Evolutionary conservation across 2,329 filamentous ascomycete species (phyloP).

Genomic region (Saccharata proteae): DNA sequence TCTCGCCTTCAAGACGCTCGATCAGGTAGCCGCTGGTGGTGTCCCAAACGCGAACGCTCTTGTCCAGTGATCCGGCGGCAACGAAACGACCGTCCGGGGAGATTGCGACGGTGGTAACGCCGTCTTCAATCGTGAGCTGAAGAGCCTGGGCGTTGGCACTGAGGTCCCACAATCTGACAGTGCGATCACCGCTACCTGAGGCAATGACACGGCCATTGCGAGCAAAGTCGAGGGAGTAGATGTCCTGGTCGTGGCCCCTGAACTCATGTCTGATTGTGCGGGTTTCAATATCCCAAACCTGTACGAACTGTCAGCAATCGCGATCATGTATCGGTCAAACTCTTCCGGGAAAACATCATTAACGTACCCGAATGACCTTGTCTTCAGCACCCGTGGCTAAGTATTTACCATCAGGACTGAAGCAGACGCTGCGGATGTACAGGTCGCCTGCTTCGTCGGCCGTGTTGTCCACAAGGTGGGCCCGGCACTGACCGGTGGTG

Average conservation of each 20-base stretch:
- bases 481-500: constrained; percentile 72
- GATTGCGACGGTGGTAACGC: constrained; percentile 93
- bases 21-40: constrained; percentile 74
- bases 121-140: constrained; percentile 86
- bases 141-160: constrained; percentile 71
- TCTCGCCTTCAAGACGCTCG: constrained; percentile 81
- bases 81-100: constrained; percentile 91
- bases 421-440: constrained; percentile 96
- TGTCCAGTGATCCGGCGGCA: constrained; percentile 87
- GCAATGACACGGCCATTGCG: constrained; percentile 89
- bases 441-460: constrained; percentile 83
- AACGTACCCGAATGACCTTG: constrained; percentile 80
- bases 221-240: constrained; percentile 92
- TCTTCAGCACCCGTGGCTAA: constrained; percentile 95
- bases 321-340: neutral
- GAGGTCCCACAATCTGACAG: constrained; percentile 93
- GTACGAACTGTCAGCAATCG: neutral
- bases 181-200: constrained; percentile 87
- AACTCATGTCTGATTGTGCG: constrained; percentile 86
- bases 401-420: constrained; percentile 90
- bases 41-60: constrained; percentile 97
- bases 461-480: constrained; percentile 76
- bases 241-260: constrained; percentile 95
- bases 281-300: constrained; percentile 89
- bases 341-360: neutral